phyloP scores from a whole-genome alignment of 2,329 filamentous ascomycete species.

The Fusarium redolens region DNA sequence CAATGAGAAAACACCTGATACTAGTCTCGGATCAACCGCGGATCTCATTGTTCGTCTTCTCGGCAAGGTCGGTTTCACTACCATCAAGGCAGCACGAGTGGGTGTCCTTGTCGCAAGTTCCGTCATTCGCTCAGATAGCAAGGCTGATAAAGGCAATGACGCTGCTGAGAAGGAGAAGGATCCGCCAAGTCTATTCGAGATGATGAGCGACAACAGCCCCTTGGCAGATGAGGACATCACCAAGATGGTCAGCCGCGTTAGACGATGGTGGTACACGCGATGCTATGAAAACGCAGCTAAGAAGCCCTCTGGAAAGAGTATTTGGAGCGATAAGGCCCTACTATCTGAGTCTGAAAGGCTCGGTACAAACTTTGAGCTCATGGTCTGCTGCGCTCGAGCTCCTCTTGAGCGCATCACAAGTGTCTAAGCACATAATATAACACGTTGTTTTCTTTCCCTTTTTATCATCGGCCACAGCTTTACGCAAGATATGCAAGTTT shows the following conservation, averaged over 20 bases:
- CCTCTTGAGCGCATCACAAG: slow-evolving; percentile 67
- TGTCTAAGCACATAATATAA: slow-evolving; percentile 49
- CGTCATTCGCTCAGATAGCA: slow-evolving; percentile 49
- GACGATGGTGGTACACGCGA: slow-evolving; percentile 94
- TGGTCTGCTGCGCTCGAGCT: slow-evolving; percentile 91
- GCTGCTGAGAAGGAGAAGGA: slow-evolving; percentile 51
- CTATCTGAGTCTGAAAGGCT: slow-evolving; percentile 87
- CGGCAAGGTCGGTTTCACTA: slow-evolving; percentile 75
- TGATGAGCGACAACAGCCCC: slow-evolving; percentile 75
- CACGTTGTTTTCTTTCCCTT: slow-evolving; percentile 18
- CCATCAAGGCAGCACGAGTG: slow-evolving; percentile 80
- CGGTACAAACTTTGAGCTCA: slow-evolving; percentile 87
- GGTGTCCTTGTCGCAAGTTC: slow-evolving; percentile 77
- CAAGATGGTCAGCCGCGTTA: slow-evolving; percentile 92
- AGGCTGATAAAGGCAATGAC: slow-evolving; percentile 22
- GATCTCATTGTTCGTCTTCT: slow-evolving; percentile 74
- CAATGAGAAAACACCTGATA: slow-evolving; percentile 68
- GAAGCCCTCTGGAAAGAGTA: slow-evolving; percentile 60
- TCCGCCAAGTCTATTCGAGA: slow-evolving; percentile 72
- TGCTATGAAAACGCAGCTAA: slow-evolving; percentile 83
- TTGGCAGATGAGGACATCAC: slow-evolving; percentile 86
- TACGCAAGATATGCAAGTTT: slow-evolving; percentile 21
- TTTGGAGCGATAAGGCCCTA: slow-evolving; percentile 82
- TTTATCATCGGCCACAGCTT: slow-evolving; percentile 21
- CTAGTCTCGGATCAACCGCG: slow-evolving; percentile 69